A percentile compares a stretch with the other conserved stretches of the same genome.
Conservation (phyloP, 257 asterid species). For the Solanum medicagineum region DNA sequence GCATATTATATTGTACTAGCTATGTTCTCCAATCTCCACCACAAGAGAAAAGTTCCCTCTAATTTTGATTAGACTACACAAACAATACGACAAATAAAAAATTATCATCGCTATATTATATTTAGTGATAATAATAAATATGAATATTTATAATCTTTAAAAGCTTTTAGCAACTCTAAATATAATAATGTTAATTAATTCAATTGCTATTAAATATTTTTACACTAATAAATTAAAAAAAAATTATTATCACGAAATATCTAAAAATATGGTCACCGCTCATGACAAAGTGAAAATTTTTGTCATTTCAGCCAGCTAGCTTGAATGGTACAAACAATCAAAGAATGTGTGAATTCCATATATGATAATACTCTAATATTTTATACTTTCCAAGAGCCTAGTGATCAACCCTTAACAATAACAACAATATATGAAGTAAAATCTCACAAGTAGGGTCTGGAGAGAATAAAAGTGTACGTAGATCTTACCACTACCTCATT, state of each 20-base stretch:
- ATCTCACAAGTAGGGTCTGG: accelerated
- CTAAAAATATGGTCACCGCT: background rate
- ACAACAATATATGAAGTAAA: too few relatives aligned
- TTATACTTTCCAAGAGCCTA: background rate
- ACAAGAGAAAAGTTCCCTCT: background rate
- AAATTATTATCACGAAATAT: too few relatives aligned
- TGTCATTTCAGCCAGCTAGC: background rate
- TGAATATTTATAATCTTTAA: too few relatives aligned
- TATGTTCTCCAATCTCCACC: background rate
- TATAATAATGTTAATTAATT: too few relatives aligned
- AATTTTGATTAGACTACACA: background rate
- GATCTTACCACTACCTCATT: too few relatives aligned
- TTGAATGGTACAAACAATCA: background rate
- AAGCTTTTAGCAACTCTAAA: too few relatives aligned
- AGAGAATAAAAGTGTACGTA: too few relatives aligned
- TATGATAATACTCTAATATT: background rate
- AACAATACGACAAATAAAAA: background rate
- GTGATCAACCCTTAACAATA: background rate
- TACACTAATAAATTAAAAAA: too few relatives aligned
- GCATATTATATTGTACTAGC: background rate
- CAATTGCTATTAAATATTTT: too few relatives aligned
- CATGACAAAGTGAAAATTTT: background rate
- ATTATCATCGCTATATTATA: too few relatives aligned
- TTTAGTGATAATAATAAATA: too few relatives aligned
- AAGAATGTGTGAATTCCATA: background rate